phyloP scores from a whole-genome alignment of 345 rosid genomes.

The Kernera saxatilis region DNA sequence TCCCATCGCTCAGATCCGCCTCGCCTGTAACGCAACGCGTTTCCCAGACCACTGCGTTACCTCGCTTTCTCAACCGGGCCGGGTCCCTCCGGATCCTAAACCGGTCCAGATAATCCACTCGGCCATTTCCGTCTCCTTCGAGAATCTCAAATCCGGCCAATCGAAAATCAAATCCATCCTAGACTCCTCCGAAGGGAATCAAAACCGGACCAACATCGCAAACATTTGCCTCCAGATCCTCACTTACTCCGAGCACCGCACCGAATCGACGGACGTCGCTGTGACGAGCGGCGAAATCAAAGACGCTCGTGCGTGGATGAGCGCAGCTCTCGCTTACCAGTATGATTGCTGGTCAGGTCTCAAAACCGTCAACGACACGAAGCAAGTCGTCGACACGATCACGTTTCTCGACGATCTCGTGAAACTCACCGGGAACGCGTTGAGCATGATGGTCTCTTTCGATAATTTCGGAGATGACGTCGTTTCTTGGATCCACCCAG shows the following conservation, averaged over 20 bases:
- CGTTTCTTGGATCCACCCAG: conserved; percentile 55
- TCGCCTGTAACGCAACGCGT: conserved; percentile 66
- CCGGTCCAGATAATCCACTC: conserved; percentile 57
- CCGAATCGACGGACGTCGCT: conserved; percentile 30
- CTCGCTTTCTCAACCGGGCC: conserved; percentile 33
- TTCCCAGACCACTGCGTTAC: conserved; percentile 43
- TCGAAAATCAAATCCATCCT: conserved; percentile 50
- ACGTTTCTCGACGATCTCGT: conserved; percentile 44
- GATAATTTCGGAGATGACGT: conserved; percentile 47
- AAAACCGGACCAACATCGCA: conserved; percentile 59
- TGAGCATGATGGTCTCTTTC: conserved; percentile 62
- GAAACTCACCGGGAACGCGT: conserved; percentile 55
- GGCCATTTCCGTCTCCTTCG: conserved; percentile 50
- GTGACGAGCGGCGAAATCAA: conserved; percentile 40
- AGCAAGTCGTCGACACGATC: conserved; percentile 43
- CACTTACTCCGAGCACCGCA: conserved; percentile 48
- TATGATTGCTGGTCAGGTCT: conserved; percentile 76
- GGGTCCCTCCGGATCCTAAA: conserved; percentile 46
- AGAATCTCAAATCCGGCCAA: conserved; percentile 50
- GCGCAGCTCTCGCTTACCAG: conserved; percentile 68
- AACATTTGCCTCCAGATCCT: conserved; percentile 49
- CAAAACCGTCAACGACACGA: conserved; percentile 65
- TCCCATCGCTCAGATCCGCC: conserved; percentile 35
- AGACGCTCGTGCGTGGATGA: conserved; percentile 79
- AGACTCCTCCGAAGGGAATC: conserved; percentile 39